Evolutionary conservation across 352 stramenopile genomes (phyloP).

Genomic region (Peronospora farinosa): DNA sequence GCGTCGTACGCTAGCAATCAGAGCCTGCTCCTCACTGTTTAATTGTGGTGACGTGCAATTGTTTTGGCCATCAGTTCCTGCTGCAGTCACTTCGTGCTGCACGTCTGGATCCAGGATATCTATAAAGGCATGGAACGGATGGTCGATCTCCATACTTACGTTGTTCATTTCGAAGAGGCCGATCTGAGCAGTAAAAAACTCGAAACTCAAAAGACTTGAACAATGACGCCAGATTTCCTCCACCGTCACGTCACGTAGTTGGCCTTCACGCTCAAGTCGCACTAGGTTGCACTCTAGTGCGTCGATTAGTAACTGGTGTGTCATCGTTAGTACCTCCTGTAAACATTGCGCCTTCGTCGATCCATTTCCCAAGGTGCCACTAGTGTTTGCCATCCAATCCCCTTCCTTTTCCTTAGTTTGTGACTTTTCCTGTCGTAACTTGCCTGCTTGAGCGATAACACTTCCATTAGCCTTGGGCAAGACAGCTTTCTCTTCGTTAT

Average conservation of each 20-base stretch:
- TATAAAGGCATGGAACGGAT: constrained; percentile 68
- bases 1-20: constrained; percentile 37
- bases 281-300: constrained; percentile 66
- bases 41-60: constrained; percentile 19
- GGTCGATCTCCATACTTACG: constrained; percentile 87
- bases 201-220: constrained; percentile 60
- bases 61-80: constrained; percentile 9
- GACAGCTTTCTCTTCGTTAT: constrained; percentile 11
- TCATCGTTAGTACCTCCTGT: constrained; percentile 53
- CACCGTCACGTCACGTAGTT: constrained; percentile 47
- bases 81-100: constrained; percentile 20
- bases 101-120: constrained; percentile 65
- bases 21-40: constrained; percentile 19
- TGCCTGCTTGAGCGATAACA: neutral
- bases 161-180: constrained; percentile 97
- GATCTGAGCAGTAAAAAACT: constrained; percentile 88
- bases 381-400: neutral
- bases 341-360: constrained; percentile 40
- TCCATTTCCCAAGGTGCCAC: neutral
- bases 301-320: constrained; percentile 57
- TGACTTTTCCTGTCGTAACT: neutral
- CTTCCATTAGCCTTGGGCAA: neutral
- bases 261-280: constrained; percentile 51
- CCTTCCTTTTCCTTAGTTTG: constrained; percentile 12
- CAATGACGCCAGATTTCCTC: constrained; percentile 58